These are phyloP conservation scores for Nigrograna mackinnonii DNA, from an alignment of 2,329 filamentous ascomycete species.

Conservation along the genomic window DNA sequence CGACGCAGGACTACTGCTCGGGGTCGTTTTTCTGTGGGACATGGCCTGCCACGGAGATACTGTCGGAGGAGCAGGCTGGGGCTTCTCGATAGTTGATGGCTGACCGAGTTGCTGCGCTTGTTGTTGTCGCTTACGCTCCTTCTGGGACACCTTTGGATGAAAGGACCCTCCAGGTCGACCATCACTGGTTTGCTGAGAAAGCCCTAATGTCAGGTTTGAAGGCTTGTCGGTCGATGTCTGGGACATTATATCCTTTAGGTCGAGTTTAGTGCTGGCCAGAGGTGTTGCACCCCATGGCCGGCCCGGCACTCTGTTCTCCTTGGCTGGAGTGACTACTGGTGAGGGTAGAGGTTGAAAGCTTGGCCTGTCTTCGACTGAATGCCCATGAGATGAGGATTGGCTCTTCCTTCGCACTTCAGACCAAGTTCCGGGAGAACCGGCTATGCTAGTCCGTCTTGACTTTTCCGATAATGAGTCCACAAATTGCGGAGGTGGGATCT, in stretches of 20 bases:
- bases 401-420: slow-evolving; percentile 16
- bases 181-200: slow-evolving; percentile 49
- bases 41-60: slow-evolving; percentile 40
- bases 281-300: slow-evolving; percentile 58
- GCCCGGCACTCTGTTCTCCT: slow-evolving; percentile 30
- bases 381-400: slow-evolving; percentile 15
- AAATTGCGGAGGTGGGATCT: slow-evolving; percentile 29
- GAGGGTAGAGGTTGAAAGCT: slow-evolving; percentile 4
- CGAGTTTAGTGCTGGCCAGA: slow-evolving; percentile 66
- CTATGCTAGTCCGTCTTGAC: slow-evolving; percentile 10
- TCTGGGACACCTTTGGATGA: slow-evolving; percentile 77
- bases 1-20: slow-evolving; percentile 18
- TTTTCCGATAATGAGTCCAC: slow-evolving; percentile 9
- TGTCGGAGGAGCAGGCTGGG: slow-evolving; percentile 30
- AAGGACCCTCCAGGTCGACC: slow-evolving; percentile 39
- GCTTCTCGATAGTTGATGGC: slow-evolving; percentile 21
- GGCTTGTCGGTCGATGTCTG: slow-evolving; percentile 57
- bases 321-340: slow-evolving; percentile 23
- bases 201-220: slow-evolving; percentile 57
- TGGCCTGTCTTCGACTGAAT: slow-evolving; percentile 13
- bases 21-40: slow-evolving; percentile 34
- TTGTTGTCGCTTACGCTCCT: slow-evolving; percentile 74
- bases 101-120: slow-evolving; percentile 40
- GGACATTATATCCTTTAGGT: slow-evolving; percentile 77
- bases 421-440: slow-evolving; percentile 29